Evolutionary conservation across 2,329 filamentous ascomycete species (phyloP), one percentile per base, ranked within the genome.

Genomic region (Pseudogymnoascus sp.): DNA sequence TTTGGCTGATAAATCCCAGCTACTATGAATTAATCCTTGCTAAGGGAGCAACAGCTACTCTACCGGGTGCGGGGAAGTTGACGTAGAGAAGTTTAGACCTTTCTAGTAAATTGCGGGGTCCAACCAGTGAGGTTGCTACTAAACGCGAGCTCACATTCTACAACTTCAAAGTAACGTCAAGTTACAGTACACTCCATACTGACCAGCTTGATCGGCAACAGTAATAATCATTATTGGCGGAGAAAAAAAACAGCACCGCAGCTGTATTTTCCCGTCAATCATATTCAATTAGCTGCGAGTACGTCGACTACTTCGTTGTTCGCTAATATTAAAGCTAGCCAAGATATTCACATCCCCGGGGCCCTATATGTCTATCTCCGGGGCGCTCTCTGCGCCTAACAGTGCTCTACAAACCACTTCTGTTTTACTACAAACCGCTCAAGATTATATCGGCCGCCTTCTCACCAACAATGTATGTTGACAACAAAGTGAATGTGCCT

Each of bases 381-480:
- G 16, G 47, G 23, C 47, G 23, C 23, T 11, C 23, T 31, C 14
- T 11, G 23, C 23, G 47, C 23, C 47, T 16, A 18, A 16, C 12
- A 50, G 8, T 11, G 11, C 10, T 16, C 14, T 31, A 31, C 8
- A 53, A 23, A 14, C 10, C 16, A 23, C 10, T 12, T 21, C 10
- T 50, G 14, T 5, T 50, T 16, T 28, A 28, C 18, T 44, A 44
- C 18, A 44, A 53, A 16, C 25, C 47, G 8, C 25, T 31, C 25
- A 53, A 16, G 12, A 66, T 64, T 59, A 60, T 23, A 59, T 66
- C 64, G 8, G 64, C 60, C n/a, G 84, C 84, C 76, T 86, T 87
- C 76, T 87, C 84, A 0, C 76, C 77, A 6, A 82, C 75, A 72
- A 86, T 82, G 67, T 82, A 84, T 0, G 78, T 79, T 1, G 82